Evolutionary conservation across 352 stramenopile species (phyloP), one percentile per base, ranked within the genome.

Genomic region (Phytophthora chlamydospora): DNA sequence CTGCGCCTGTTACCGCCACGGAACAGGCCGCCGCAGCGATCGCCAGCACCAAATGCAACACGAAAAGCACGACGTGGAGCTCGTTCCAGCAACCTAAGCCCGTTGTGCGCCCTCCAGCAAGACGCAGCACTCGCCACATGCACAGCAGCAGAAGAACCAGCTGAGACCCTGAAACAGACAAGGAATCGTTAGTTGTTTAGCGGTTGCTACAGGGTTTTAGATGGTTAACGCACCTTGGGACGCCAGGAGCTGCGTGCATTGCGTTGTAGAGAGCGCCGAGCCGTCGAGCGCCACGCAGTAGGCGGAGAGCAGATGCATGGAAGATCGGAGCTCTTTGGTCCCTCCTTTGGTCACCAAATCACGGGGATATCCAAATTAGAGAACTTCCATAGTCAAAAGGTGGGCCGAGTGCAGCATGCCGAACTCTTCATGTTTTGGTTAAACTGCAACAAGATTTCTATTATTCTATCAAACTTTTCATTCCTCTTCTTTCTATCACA

Each of bases 71-170:
- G 7, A 42, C 13, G 33, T 65, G 10, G 3, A 53, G 13, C 39
- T 68, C 29, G 21, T 33, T 56, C 36, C 40, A 44, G 19, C 14
- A 47, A 39, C 24, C 27, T 14, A 31, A 44, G n/a, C 2, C 7
- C 14, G 13, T 33, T 7, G 19, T 34, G 9, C 14, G 36, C 24
- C 17, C 24, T 19, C 60, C 29, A 41, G 45, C 50, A 11, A 88
- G 66, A 16, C 36, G 53, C n/a, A 80, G 33, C 32, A 87, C 71
- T 14, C 73, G 66, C 24, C 35, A 62, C 70, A 86, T 77, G 24
- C 73, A 78, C 11, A 80, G 21, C 4, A 68, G 36, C 3, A 80
- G 41, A 27, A 90, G 69, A 2, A 73, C 14, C 11, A 80, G 14
- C 38, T 80, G 59, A 48, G 73, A 61, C 43, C 45, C 69, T 90